These are phyloP conservation scores for Fusarium brachygibbosum DNA, from an alignment of 2,329 filamentous ascomycete species.

Conservation along the genomic window DNA sequence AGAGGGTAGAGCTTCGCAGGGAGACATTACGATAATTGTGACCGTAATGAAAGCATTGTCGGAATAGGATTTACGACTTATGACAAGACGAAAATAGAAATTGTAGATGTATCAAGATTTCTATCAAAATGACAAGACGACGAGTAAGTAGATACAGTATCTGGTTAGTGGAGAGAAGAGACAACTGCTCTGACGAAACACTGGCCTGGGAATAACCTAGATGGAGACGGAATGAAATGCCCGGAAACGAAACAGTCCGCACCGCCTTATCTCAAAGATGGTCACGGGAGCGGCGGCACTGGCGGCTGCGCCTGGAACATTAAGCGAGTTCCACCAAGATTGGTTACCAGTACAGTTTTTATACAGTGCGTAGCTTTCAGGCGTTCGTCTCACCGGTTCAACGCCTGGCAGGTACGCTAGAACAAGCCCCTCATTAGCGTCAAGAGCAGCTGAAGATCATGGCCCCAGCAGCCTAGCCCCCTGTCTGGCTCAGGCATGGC, in stretches of 20 bases:
- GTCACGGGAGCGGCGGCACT: slow-evolving; percentile 27
- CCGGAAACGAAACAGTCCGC: slow-evolving; percentile 32
- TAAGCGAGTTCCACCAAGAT: slow-evolving; percentile 3
- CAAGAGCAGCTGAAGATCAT: slow-evolving; percentile 17
- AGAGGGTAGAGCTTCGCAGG: neutral
- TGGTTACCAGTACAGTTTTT: slow-evolving; percentile 3
- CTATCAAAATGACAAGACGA: neutral
- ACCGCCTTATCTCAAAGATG: slow-evolving; percentile 8
- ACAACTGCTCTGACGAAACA: slow-evolving; percentile 1
- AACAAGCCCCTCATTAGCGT: slow-evolving; percentile 11
- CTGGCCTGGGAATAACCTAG: neutral
- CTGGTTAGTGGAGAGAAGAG: slow-evolving; percentile 37
- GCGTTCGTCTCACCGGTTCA: neutral
- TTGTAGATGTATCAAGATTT: neutral
- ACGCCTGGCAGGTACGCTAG: slow-evolving; percentile 14
- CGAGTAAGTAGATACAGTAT: too few relatives aligned
- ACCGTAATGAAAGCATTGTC: neutral
- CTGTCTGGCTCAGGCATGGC: neutral
- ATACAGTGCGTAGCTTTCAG: neutral
- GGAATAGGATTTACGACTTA: neutral
- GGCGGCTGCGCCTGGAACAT: slow-evolving; percentile 22
- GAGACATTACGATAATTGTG: neutral
- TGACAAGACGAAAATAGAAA: neutral
- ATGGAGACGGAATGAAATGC: neutral
- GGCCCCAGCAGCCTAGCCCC: neutral